Percentiles rank a stretch among this genome's conserved stretches.
phyloP scores from a whole-genome alignment of 495 filamentous ascomycete species.

The Neurospora sp. region DNA sequence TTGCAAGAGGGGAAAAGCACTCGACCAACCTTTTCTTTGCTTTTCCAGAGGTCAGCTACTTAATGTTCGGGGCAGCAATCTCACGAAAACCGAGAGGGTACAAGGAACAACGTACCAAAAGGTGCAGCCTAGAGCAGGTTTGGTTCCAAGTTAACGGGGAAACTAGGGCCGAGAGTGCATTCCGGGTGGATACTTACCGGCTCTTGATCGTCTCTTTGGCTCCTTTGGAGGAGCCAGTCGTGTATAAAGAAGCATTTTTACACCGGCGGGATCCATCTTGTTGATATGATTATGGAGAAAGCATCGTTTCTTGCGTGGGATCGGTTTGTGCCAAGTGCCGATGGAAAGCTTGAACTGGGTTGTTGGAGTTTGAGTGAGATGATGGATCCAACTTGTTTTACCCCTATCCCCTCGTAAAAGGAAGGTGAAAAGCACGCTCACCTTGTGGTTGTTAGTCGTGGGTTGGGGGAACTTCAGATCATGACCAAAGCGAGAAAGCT shows the following conservation, averaged over 20 bases:
- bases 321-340: not conserved
- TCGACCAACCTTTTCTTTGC: conserved; percentile 27
- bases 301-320: not conserved
- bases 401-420: not conserved
- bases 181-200: conserved; percentile 37
- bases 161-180: conserved; percentile 1
- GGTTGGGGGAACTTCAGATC: not conserved
- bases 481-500: not conserved
- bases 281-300: not conserved
- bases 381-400: not conserved
- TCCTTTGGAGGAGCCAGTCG: conserved; percentile 46
- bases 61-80: not conserved
- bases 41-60: conserved; percentile 12
- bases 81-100: not conserved
- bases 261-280: not conserved
- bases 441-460: not conserved
- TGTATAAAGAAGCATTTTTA: conserved; percentile 48
- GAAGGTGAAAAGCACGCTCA: not conserved
- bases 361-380: not conserved
- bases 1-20: not conserved
- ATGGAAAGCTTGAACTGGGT: not conserved
- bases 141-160: conserved; percentile 3
- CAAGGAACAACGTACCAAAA: conserved; percentile 39
- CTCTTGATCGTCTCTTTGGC: conserved; percentile 51
- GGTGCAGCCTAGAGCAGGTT: conserved; percentile 38